Conservation (phyloP, 306 rosid species). For the Vachellia pachyceras region DNA sequence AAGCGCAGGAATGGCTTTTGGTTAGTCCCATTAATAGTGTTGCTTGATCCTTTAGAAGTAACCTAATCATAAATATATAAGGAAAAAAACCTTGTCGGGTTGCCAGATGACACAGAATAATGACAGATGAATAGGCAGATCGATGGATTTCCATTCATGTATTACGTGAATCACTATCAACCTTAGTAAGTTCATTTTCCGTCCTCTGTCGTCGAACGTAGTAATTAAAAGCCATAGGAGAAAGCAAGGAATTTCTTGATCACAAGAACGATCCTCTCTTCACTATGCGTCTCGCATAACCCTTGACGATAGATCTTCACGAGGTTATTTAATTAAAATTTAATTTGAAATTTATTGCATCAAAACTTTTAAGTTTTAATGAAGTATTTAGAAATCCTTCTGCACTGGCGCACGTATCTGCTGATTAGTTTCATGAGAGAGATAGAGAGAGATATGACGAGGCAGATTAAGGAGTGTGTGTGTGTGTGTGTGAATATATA, state of each 20-base stretch:
- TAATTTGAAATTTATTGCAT: background rate
- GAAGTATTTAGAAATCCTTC: background rate
- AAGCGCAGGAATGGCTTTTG: too few species aligned
- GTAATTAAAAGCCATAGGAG: background rate
- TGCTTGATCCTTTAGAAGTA: constrained; percentile 7
- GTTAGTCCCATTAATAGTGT: background rate
- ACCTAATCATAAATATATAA: constrained; percentile 19
- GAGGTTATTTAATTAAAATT: background rate
- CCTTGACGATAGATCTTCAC: background rate
- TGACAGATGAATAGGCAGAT: background rate
- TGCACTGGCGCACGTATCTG: background rate
- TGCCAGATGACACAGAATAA: constrained; percentile 33
- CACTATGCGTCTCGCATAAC: background rate
- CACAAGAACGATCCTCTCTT: constrained; percentile 18
- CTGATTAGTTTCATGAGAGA: background rate
- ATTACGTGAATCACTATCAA: background rate
- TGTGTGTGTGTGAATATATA: background rate
- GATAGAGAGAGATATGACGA: too few species aligned
- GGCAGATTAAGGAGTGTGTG: background rate
- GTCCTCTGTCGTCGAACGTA: background rate
- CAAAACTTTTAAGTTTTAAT: background rate
- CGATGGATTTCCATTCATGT: background rate
- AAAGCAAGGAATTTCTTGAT: background rate
- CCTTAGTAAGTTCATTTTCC: background rate
- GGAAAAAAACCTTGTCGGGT: constrained; percentile 14